Conservation (phyloP, 345 rosid genomes). For the Eutrema yunnanense region DNA sequence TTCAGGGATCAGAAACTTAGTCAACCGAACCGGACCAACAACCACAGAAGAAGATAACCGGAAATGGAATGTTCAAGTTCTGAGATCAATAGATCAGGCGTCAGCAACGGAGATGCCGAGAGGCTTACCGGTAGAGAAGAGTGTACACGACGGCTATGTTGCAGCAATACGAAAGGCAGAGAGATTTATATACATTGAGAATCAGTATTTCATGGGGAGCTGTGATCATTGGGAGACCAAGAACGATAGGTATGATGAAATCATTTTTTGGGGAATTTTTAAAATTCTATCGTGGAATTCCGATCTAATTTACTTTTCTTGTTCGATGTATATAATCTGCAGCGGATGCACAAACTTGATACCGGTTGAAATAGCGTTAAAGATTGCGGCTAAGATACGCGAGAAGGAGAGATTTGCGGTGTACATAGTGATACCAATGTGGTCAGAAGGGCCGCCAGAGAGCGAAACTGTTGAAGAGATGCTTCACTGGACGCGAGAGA, state of each 20-base stretch:
- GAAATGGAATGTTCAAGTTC: slow-evolving; percentile 76
- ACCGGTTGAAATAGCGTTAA: slow-evolving; percentile 75
- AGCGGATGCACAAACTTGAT: slow-evolving; percentile 77
- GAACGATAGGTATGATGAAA: slow-evolving; percentile 21
- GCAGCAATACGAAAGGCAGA: slow-evolving; percentile 72
- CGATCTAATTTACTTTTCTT: not conserved
- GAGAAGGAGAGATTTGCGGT: slow-evolving; percentile 64
- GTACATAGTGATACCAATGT: slow-evolving; percentile 86
- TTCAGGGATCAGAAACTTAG: slow-evolving; percentile 36
- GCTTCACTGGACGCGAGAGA: slow-evolving; percentile 86
- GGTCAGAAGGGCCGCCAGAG: slow-evolving; percentile 89
- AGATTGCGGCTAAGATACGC: slow-evolving; percentile 54
- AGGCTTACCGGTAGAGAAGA: slow-evolving; percentile 47
- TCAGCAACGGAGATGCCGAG: slow-evolving; percentile 50
- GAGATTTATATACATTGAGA: slow-evolving; percentile 81
- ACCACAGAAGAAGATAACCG: slow-evolving; percentile 19
- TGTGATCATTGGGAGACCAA: slow-evolving; percentile 69
- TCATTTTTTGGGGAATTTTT: not conserved
- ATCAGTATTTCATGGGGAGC: slow-evolving; percentile 84
- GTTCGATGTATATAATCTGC: not conserved
- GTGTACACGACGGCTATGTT: slow-evolving; percentile 75
- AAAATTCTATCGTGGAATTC: not conserved
- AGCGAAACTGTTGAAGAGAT: slow-evolving; percentile 82
- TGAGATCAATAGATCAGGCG: slow-evolving; percentile 64
- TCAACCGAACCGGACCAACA: slow-evolving; percentile 25